Conservation (phyloP, 495 filamentous ascomycete genomes). For the Podospora sp. region DNA sequence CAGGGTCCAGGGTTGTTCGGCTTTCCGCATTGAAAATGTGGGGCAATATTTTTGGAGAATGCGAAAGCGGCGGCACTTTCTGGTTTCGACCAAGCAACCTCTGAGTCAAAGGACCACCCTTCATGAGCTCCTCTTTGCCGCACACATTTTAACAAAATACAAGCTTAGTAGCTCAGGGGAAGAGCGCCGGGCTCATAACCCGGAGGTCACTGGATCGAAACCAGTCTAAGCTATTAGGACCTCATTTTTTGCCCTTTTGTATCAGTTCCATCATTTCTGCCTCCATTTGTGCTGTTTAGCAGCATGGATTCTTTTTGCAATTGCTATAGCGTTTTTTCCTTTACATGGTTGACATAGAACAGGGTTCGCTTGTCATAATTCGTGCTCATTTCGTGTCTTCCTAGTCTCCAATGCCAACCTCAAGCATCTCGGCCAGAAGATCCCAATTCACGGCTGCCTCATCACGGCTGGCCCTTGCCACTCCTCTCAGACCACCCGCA, state of each 20-base stretch:
- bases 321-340: too few relatives aligned
- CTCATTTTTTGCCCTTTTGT: not conserved
- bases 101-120: not conserved
- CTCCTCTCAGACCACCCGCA: constrained; percentile 56
- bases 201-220: not conserved
- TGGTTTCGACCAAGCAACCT: constrained; percentile 11
- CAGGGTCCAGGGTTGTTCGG: not conserved
- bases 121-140: not conserved
- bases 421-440: constrained; percentile 60
- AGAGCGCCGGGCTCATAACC: not conserved
- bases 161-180: constrained; percentile 1
- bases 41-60: not conserved
- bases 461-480: constrained; percentile 60
- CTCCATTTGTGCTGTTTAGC: not conserved
- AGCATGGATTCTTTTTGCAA: too few relatives aligned
- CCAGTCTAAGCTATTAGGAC: not conserved
- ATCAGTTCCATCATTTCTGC: not conserved
- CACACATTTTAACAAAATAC: not conserved
- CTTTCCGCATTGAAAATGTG: not conserved
- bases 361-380: not conserved
- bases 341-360: too few relatives aligned
- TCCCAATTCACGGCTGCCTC: constrained; percentile 57
- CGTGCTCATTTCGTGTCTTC: not conserved
- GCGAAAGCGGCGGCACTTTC: not conserved
- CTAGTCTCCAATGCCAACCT: constrained; percentile 47